Evolutionary conservation across 345 rosid species (phyloP).

Genomic region (Viola odorata): DNA sequence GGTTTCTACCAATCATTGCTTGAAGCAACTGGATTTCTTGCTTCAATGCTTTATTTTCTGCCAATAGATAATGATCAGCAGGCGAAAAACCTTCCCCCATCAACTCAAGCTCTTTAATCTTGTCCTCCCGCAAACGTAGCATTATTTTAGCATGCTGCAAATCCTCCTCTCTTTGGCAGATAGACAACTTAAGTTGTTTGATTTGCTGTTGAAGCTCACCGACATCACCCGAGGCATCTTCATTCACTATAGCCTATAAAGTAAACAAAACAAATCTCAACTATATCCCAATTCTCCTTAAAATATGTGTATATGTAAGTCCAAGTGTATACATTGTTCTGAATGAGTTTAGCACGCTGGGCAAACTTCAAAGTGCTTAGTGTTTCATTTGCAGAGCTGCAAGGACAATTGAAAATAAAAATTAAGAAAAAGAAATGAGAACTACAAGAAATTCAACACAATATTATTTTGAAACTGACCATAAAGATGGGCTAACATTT

Average conservation of each 20-base stretch:
- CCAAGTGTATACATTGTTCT: slow-evolving; percentile 59
- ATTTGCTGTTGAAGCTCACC: slow-evolving; percentile 76
- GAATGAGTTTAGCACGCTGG: slow-evolving; percentile 95
- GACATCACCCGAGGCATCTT: slow-evolving; percentile 92
- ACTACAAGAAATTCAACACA: slow-evolving; percentile 10
- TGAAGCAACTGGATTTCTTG: slow-evolving; percentile 62
- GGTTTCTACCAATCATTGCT: slow-evolving; percentile 48
- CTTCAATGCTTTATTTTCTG: slow-evolving; percentile 56
- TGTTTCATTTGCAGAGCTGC: slow-evolving; percentile 86
- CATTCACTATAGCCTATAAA: slow-evolving; percentile 82
- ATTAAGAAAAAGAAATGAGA: not conserved
- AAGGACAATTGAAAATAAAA: slow-evolving; percentile 14
- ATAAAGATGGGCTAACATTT: slow-evolving; percentile 84
- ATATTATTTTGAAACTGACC: slow-evolving; percentile 41
- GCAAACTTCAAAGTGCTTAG: slow-evolving; percentile 92
- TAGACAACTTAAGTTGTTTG: slow-evolving; percentile 66
- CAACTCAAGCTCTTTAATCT: slow-evolving; percentile 51
- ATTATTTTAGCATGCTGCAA: slow-evolving; percentile 44
- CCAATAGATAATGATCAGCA: slow-evolving; percentile 45
- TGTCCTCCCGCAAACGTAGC: slow-evolving; percentile 57
- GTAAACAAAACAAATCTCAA: slow-evolving; percentile 18
- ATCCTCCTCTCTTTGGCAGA: slow-evolving; percentile 53
- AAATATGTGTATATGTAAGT: slow-evolving; percentile 8
- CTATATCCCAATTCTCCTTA: slow-evolving; percentile 6
- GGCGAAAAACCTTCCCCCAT: slow-evolving; percentile 42